These are phyloP conservation scores for Erythrophleum fordii DNA, from an alignment of 306 rosid genomes.

Conservation along the genomic window DNA sequence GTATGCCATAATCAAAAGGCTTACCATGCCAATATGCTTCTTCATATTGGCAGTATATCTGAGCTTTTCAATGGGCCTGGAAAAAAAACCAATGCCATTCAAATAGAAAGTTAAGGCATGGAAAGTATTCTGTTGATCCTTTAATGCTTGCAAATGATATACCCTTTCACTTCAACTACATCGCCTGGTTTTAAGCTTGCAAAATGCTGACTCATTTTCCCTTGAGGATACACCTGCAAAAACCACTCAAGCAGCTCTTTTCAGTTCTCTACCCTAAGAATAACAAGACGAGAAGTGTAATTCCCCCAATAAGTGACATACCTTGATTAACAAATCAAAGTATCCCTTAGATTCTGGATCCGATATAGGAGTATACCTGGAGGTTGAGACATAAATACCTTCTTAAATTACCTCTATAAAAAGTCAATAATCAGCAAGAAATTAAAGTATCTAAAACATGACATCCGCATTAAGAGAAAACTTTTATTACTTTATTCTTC, in stretches of 20 bases:
- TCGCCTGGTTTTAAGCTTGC: slow-evolving; percentile 98
- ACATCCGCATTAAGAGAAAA: slow-evolving; percentile 13
- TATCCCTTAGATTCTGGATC: slow-evolving; percentile 90
- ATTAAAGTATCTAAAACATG: slow-evolving; percentile 13
- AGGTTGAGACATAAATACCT: slow-evolving; percentile 30
- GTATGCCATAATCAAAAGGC: slow-evolving; percentile 29
- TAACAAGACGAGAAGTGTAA: slow-evolving; percentile 25
- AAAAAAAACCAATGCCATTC: slow-evolving; percentile 39
- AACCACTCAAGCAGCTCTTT: slow-evolving; percentile 11
- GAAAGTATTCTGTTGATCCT: slow-evolving; percentile 24
- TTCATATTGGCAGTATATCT: slow-evolving; percentile 93
- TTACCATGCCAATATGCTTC: slow-evolving; percentile 97
- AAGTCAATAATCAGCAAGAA: slow-evolving; percentile 25
- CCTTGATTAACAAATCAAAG: slow-evolving; percentile 97
- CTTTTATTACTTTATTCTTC: neutral
- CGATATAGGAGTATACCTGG: slow-evolving; percentile 96
- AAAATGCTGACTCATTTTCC: slow-evolving; percentile 98
- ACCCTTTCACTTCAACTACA: slow-evolving; percentile 98
- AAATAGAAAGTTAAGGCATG: slow-evolving; percentile 34
- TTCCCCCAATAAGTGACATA: slow-evolving; percentile 35
- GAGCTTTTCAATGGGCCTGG: slow-evolving; percentile 94
- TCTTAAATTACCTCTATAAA: slow-evolving; percentile 30
- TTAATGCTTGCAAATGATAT: slow-evolving; percentile 36
- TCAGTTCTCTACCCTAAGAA: slow-evolving; percentile 8
- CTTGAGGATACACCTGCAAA: slow-evolving; percentile 90